Evolutionary conservation across 2,329 filamentous ascomycete genomes (phyloP).

Genomic region (Fusarium temperatum): DNA sequence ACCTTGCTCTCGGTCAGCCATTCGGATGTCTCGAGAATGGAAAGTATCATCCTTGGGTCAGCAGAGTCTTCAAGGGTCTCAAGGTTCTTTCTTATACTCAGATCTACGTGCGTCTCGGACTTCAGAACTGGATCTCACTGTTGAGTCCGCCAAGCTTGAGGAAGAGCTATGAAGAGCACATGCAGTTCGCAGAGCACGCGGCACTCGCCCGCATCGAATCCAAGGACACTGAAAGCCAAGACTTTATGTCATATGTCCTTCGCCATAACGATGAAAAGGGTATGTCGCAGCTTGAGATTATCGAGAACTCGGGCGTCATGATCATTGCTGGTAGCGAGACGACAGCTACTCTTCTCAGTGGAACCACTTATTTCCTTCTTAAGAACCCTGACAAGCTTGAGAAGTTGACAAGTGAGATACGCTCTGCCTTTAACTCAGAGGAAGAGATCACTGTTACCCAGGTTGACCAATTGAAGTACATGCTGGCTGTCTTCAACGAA

Average conservation of each 20-base stretch:
- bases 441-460: neutral
- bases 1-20: conserved; percentile 1
- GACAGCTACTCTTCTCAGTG: neutral
- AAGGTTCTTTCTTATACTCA: neutral
- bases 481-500: neutral
- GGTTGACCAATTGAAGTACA: conserved; percentile 1
- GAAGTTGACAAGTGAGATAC: neutral
- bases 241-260: conserved; percentile 10
- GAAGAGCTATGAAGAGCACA: neutral
- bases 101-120: neutral
- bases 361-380: neutral
- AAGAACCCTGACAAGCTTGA: neutral
- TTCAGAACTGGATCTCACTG: neutral
- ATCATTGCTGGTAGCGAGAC: conserved; percentile 7
- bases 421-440: neutral
- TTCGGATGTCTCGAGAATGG: conserved; percentile 5
- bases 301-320: neutral
- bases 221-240: neutral
- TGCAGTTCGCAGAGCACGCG: neutral
- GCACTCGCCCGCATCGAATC: neutral
- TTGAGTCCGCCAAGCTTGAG: neutral
- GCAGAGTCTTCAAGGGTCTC: neutral
- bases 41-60: conserved; percentile 6
- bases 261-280: conserved; percentile 7
- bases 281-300: neutral